Conservation (phyloP, 805 yeast genomes). For the Cyberlindnera japonica region DNA sequence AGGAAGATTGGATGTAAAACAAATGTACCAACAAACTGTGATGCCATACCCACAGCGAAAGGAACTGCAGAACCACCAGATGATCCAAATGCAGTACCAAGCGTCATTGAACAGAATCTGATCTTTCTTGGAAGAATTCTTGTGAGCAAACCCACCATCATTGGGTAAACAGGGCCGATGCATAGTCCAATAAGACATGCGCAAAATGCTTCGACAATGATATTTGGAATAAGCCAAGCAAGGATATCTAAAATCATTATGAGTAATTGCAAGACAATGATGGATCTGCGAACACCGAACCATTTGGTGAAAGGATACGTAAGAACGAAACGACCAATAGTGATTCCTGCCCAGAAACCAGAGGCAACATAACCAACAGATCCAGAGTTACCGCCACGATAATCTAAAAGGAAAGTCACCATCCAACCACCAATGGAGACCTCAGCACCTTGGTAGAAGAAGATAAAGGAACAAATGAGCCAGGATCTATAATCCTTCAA, state of each 20-base stretch:
- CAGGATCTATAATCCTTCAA: constrained; percentile 43
- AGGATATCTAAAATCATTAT: constrained; percentile 39
- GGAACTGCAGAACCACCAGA: constrained; percentile 58
- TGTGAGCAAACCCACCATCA: constrained; percentile 43
- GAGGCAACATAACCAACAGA: constrained; percentile 55
- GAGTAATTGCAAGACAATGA: constrained; percentile 31
- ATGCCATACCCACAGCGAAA: constrained; percentile 47
- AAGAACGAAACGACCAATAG: constrained; percentile 52
- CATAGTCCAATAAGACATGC: constrained; percentile 46
- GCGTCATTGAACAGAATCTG: constrained; percentile 46
- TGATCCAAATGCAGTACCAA: constrained; percentile 53
- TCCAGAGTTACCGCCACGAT: constrained; percentile 40
- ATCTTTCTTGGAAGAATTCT: constrained; percentile 48
- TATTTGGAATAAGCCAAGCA: constrained; percentile 46
- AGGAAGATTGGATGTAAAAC: constrained; percentile 48
- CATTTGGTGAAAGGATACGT: constrained; percentile 36
- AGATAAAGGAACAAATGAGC: constrained; percentile 48
- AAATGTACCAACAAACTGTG: constrained; percentile 43
- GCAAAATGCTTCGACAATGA: constrained; percentile 44
- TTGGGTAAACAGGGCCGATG: constrained; percentile 58
- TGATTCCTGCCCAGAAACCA: constrained; percentile 65
- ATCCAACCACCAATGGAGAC: constrained; percentile 65
- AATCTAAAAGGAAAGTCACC: constrained; percentile 52
- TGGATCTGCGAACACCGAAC: constrained; percentile 45
- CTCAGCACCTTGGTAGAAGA: constrained; percentile 62